Base-by-base conservation (phyloP, 1,284 basidiomycete genomes). In the Dichomitus squalens region DNA sequence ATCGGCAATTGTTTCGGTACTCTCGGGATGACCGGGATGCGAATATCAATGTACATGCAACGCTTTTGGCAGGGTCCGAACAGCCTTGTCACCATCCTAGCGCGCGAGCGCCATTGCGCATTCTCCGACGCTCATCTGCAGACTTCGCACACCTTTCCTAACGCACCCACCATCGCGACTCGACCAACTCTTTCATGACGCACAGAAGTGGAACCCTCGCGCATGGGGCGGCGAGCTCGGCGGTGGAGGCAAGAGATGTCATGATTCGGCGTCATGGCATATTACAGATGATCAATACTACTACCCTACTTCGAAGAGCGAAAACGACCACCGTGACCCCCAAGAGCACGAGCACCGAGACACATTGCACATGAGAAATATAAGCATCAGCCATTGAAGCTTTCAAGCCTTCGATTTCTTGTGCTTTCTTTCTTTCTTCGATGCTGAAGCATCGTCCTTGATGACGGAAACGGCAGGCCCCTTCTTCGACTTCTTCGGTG, bases 401-500 rank as follows among this genome's bases (percentile, higher is more conserved):
- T n/a, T 39, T 71, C 54, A 70, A 36, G 58, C 66, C 61, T 68
- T 71, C 43, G 61, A 50, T 55, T 68, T 68, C 65, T 69, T 71
- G 44, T 64, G 61, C 63, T 70, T 69, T 59, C 70, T 72, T 58
- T 67, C 64, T 63, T 68, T 68, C 59, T 64, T 64, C 43, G 44
- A 35, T 29, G 29, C 27, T 29, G 43, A 8, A 14, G 52, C 21
- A 20, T 60, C 65, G 9, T 55, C 52, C 43, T 64, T 60, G 20
- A 52, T 31, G 20, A 63, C 49, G 27, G 53, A 44, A 11, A 48
- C 53, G 21, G 55, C 55, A 18, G 34, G 51, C 54, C 64, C 66
- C 46, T 64, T 61, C 61, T 61, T 66, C 49, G 60, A 49, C 59
- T 64, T 68, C 55, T 64, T 61, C 12, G 59, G 52, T 25, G 63